Evolutionary conservation across 78 protist genomes (phyloP).

Genomic region (Polysphondylium violaceum): DNA sequence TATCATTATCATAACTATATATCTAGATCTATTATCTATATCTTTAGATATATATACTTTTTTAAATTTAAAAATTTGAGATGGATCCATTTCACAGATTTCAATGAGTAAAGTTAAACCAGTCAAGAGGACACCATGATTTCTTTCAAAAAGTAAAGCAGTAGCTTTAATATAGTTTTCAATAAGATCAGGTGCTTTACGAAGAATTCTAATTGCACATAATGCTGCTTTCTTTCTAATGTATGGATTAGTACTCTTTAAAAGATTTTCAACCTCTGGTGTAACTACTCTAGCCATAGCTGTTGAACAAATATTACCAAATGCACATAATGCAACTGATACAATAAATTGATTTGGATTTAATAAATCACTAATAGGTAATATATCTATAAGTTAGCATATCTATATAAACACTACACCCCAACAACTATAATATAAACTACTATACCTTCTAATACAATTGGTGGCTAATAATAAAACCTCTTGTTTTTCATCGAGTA

Average conservation of each 20-base stretch:
- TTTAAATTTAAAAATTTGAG: conserved; percentile 46
- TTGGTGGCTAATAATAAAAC: conserved; percentile 96
- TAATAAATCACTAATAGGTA: conserved; percentile 85
- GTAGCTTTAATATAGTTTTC: conserved; percentile 88
- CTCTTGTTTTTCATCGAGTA: conserved; percentile 97
- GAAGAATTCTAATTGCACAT: conserved; percentile 92
- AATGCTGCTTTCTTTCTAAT: conserved; percentile 96
- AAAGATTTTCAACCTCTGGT: conserved; percentile 94
- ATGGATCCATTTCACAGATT: conserved; percentile 71
- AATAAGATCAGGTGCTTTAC: conserved; percentile 92
- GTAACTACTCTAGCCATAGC: conserved; percentile 97
- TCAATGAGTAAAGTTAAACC: conserved; percentile 91
- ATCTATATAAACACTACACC: background rate
- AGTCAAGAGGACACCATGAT: conserved; percentile 93
- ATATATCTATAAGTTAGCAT: background rate
- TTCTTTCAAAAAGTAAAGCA: conserved; percentile 77
- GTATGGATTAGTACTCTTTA: conserved; percentile 90
- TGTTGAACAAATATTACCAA: conserved; percentile 95
- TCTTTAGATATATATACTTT: conserved; percentile 27
- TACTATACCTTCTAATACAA: conserved; percentile 91
- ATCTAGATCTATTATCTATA: background rate
- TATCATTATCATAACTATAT: background rate
- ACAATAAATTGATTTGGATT: conserved; percentile 90
- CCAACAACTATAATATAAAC: background rate
- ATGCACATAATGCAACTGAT: conserved; percentile 95